phyloP scores from a whole-genome alignment of 352 stramenopile species.

The Pythium apleroticum region DNA sequence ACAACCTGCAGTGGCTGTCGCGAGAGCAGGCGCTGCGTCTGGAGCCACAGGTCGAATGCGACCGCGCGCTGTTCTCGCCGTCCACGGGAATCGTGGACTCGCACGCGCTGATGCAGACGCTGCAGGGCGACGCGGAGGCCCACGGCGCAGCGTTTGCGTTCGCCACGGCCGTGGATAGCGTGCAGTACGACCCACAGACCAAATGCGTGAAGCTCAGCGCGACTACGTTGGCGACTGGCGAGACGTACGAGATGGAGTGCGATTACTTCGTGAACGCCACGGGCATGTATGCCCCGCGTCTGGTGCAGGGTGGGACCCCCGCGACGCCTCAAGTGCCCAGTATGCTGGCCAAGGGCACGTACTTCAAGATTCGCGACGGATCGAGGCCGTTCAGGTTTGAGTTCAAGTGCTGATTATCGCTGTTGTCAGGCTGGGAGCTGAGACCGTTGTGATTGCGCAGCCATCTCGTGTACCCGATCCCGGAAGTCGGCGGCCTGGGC shows the following conservation, averaged over 20 bases:
- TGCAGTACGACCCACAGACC: constrained; percentile 28
- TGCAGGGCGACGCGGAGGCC: constrained; percentile 91
- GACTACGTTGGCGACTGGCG: constrained; percentile 38
- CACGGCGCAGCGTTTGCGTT: constrained; percentile 84
- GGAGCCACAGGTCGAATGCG: constrained; percentile 60
- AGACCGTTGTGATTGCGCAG: constrained; percentile 21
- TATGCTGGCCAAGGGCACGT: constrained; percentile 95
- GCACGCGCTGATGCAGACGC: constrained; percentile 87
- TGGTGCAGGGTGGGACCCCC: constrained; percentile 24
- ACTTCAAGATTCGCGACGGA: constrained; percentile 86
- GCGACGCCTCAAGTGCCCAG: constrained; percentile 37
- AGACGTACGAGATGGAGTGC: constrained; percentile 74
- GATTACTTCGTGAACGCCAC: constrained; percentile 93
- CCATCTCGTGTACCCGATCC: constrained; percentile 95
- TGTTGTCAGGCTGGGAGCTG: background rate
- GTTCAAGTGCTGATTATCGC: background rate
- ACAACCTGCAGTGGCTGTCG: constrained; percentile 51
- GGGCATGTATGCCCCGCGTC: constrained; percentile 74
- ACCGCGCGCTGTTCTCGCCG: constrained; percentile 88
- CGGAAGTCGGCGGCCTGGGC: constrained; percentile 92
- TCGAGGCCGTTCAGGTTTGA: constrained; percentile 59
- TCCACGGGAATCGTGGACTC: constrained; percentile 96
- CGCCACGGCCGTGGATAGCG: constrained; percentile 56
- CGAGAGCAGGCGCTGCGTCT: constrained; percentile 39
- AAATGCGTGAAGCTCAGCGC: constrained; percentile 1